Conservation (phyloP, 768 basidiomycete species). For the Russula sp. region DNA sequence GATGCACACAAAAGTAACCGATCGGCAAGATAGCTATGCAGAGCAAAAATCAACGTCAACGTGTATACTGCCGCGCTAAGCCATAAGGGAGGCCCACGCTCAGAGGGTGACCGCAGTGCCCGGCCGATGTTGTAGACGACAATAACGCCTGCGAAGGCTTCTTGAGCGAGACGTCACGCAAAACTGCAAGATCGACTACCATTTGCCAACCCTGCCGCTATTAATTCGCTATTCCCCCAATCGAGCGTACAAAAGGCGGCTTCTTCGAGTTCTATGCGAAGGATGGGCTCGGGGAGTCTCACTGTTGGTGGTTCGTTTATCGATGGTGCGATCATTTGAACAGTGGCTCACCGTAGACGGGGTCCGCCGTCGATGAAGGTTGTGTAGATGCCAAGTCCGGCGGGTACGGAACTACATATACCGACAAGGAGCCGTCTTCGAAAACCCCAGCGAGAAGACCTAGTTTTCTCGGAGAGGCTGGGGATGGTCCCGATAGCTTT, state of each 20-base stretch:
- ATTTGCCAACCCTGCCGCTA: constrained; percentile 81
- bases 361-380: background rate
- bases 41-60: background rate
- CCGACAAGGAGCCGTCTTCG: constrained; percentile 76
- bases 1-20: constrained; percentile 68
- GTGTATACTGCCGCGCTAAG: background rate
- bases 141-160: constrained; percentile 40
- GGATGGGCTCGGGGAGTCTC: constrained; percentile 51
- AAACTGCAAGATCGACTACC: constrained; percentile 39
- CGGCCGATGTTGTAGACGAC: constrained; percentile 50
- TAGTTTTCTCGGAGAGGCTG: constrained; percentile 46
- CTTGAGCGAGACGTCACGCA: background rate
- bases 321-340: background rate
- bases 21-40: constrained; percentile 49
- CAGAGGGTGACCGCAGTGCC: constrained; percentile 12
- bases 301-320: constrained; percentile 36
- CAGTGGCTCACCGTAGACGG: constrained; percentile 11
- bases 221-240: constrained; percentile 80
- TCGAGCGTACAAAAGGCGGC: constrained; percentile 76
- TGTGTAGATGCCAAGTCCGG: constrained; percentile 34
- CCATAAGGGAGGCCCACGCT: background rate
- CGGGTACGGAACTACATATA: constrained; percentile 80
- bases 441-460: constrained; percentile 84
- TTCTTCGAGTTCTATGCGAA: constrained; percentile 72
- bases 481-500: constrained; percentile 17